Percentiles rank a stretch among this genome's conserved stretches.
These are phyloP conservation scores for Sclerotinia trifoliorum DNA, from an alignment of 2,329 filamentous ascomycete genomes.

Conservation along the genomic window DNA sequence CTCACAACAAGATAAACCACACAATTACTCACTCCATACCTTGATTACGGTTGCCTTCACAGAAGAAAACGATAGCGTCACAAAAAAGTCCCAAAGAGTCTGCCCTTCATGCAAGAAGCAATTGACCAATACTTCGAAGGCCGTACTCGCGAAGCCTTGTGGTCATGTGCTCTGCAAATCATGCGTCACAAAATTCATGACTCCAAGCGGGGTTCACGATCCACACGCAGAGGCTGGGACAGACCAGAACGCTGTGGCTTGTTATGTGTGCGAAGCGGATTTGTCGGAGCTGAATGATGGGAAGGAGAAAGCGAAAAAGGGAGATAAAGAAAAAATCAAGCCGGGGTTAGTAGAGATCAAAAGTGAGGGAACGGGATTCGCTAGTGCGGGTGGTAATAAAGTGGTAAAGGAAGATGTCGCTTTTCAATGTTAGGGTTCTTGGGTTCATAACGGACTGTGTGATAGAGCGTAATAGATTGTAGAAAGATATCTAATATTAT, in stretches of 20 bases:
- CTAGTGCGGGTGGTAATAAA: conserved; percentile 78
- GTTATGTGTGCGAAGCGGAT: conserved; percentile 84
- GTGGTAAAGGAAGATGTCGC: conserved; percentile 76
- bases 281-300: conserved; percentile 51
- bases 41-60: conserved; percentile 76
- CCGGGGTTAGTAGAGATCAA: conserved; percentile 76
- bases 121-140: conserved; percentile 77
- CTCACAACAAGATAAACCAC: conserved; percentile 62
- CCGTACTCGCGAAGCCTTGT: conserved; percentile 80
- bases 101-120: conserved; percentile 86
- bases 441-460: neutral
- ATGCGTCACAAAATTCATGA: conserved; percentile 82
- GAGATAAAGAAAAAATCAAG: conserved; percentile 57
- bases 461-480: neutral
- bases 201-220: conserved; percentile 53
- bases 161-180: conserved; percentile 87
- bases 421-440: conserved; percentile 67
- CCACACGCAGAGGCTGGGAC: conserved; percentile 54
- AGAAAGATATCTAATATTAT: neutral
- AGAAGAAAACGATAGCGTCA: conserved; percentile 58
- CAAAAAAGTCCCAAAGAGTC: conserved; percentile 51
- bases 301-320: conserved; percentile 49
- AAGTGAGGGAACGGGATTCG: conserved; percentile 90
- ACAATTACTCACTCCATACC: conserved; percentile 74
- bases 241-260: conserved; percentile 56